phyloP scores from a whole-genome alignment of 2,329 filamentous ascomycete species.

The Paracamarosporium sp. region DNA sequence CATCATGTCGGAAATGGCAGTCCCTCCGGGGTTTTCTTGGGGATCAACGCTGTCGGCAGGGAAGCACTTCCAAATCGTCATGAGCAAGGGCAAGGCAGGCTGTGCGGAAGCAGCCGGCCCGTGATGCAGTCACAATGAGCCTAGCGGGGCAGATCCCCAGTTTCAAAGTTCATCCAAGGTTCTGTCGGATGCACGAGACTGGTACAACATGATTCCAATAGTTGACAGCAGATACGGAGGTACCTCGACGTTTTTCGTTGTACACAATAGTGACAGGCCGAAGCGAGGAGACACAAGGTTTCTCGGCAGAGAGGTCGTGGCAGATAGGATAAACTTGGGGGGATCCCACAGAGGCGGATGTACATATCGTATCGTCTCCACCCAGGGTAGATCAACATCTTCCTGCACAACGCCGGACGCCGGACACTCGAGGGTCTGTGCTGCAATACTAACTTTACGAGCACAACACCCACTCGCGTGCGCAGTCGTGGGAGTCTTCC shows the following conservation, averaged over 20 bases:
- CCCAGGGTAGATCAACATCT: no score
- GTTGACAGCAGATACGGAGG: slow-evolving; percentile 10
- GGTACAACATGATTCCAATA: slow-evolving; percentile 15
- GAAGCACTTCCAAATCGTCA: background rate
- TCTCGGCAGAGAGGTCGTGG: background rate
- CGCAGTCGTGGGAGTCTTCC: background rate
- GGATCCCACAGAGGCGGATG: slow-evolving; percentile 8
- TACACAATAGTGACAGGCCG: background rate
- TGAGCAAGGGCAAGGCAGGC: background rate
- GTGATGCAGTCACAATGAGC: background rate
- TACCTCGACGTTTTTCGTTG: background rate
- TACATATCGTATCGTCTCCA: slow-evolving; percentile 16
- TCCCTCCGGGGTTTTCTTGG: background rate
- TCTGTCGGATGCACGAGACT: slow-evolving; percentile 6
- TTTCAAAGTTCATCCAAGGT: background rate
- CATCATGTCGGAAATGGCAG: background rate
- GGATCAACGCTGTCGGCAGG: background rate
- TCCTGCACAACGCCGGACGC: slow-evolving; percentile 21
- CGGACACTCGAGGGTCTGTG: slow-evolving; percentile 14
- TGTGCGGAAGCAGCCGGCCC: slow-evolving; percentile 13
- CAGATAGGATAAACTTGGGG: background rate
- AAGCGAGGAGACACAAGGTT: slow-evolving; percentile 5
- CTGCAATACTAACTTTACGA: slow-evolving; percentile 13
- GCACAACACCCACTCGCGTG: slow-evolving; percentile 8
- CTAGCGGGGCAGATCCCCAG: slow-evolving; percentile 4